Percentiles rank a stretch among this genome's conserved stretches.
Evolutionary conservation across 2,329 filamentous ascomycete genomes (phyloP).

Genomic region (Penicillium carneum): DNA sequence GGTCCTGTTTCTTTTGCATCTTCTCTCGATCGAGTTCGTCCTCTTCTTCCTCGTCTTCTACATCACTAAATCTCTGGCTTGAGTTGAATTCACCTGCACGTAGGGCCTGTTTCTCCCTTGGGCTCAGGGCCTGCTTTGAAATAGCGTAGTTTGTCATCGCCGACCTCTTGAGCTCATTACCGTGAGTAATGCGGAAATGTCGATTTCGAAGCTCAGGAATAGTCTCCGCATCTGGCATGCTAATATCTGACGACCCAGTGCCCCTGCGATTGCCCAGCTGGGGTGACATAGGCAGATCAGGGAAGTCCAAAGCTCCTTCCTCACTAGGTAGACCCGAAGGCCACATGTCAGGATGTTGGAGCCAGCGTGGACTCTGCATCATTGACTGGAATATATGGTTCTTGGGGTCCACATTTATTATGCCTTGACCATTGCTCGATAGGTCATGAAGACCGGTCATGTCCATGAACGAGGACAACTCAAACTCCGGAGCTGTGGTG

Average conservation of each 20-base stretch:
- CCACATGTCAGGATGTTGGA: slow-evolving; percentile 14
- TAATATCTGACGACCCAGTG: not conserved
- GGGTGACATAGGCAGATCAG: slow-evolving; percentile 4
- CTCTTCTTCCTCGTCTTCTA: not conserved
- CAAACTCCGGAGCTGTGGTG: not conserved
- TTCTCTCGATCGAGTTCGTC: not conserved
- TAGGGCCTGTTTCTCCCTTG: not conserved
- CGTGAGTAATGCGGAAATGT: not conserved
- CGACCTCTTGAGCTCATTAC: not conserved
- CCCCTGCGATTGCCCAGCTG: not conserved
- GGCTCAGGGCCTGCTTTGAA: not conserved
- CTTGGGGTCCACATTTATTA: not conserved
- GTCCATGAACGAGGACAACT: not conserved
- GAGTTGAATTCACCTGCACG: not conserved
- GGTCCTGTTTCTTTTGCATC: not conserved
- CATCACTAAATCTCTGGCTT: not conserved
- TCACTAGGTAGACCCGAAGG: slow-evolving; percentile 13
- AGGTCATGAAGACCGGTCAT: too few relatives aligned
- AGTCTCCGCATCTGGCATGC: not conserved
- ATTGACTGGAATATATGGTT: slow-evolving; percentile 12
- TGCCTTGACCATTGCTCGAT: too few relatives aligned
- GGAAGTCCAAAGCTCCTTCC: slow-evolving; percentile 23
- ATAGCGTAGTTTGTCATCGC: slow-evolving; percentile 1
- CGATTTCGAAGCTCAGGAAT: not conserved
- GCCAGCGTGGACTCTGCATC: slow-evolving; percentile 9